phyloP scores from a whole-genome alignment of 306 rosid species.

The Castanea sativa region DNA sequence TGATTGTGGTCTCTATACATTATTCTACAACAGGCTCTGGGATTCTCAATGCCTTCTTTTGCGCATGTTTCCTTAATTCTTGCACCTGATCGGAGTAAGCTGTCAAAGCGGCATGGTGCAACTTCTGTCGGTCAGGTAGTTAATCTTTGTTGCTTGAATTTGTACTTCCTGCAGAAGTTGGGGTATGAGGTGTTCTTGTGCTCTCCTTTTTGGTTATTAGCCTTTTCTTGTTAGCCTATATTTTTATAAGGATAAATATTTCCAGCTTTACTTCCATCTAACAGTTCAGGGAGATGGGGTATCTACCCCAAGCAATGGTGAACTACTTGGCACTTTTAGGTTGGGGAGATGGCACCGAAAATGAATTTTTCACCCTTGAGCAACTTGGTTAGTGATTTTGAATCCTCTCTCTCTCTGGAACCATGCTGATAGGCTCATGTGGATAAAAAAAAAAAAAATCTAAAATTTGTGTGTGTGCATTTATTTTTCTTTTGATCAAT shows the following conservation, averaged over 20 bases:
- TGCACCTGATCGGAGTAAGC: constrained; percentile 94
- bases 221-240: not conserved
- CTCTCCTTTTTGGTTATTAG: not conserved
- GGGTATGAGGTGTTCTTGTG: not conserved
- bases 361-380: constrained; percentile 76
- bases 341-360: constrained; percentile 98
- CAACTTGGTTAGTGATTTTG: constrained; percentile 69
- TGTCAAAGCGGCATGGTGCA: constrained; percentile 97
- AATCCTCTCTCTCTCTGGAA: not conserved
- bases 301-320: constrained; percentile 87
- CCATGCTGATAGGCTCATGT: not conserved
- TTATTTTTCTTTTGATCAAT: not conserved
- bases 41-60: constrained; percentile 70
- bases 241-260: constrained; percentile 11
- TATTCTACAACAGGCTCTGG: constrained; percentile 59
- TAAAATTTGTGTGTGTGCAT: not conserved
- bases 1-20: constrained; percentile 24
- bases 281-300: constrained; percentile 98
- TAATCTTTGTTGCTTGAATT: constrained; percentile 4
- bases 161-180: constrained; percentile 1
- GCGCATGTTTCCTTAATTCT: constrained; percentile 96
- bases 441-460: constrained; percentile 1
- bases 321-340: constrained; percentile 95
- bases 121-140: constrained; percentile 93
- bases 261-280: constrained; percentile 17